Conservation (phyloP, 2,329 filamentous ascomycete species). For the Cyphellophora attinorum region DNA sequence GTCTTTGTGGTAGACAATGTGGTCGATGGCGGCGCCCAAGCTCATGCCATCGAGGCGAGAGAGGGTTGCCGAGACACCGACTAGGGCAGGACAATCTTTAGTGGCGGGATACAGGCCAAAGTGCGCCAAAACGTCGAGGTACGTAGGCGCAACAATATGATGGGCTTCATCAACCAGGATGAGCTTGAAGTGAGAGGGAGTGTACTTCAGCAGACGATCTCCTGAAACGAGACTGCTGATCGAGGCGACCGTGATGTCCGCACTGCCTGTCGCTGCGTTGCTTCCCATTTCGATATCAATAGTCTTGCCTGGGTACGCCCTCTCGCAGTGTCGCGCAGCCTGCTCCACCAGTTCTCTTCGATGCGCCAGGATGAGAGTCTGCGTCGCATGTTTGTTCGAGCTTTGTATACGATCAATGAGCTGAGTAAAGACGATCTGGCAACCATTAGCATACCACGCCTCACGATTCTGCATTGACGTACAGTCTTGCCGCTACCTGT, state of each 20-base stretch:
- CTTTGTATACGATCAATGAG: constrained; percentile 68
- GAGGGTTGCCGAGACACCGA: constrained; percentile 80
- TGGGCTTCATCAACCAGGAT: constrained; percentile 93
- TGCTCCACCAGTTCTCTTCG: constrained; percentile 90
- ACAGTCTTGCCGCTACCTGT: constrained; percentile 87
- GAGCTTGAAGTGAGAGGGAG: constrained; percentile 72
- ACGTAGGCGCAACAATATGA: constrained; percentile 80
- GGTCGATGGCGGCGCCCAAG: constrained; percentile 77
- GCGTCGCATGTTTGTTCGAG: constrained; percentile 48
- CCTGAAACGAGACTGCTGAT: constrained; percentile 73
- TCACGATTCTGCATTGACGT: constrained; percentile 19
- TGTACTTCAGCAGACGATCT: constrained; percentile 71
- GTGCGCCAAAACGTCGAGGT: constrained; percentile 65
- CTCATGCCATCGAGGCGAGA: constrained; percentile 75
- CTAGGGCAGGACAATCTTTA: constrained; percentile 51
- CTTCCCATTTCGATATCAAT: constrained; percentile 91
- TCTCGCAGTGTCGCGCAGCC: constrained; percentile 72
- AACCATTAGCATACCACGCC: constrained; percentile 45
- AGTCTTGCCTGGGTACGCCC: constrained; percentile 67
- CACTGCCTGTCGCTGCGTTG: constrained; percentile 62
- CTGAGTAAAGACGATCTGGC: constrained; percentile 96
- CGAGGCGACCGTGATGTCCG: constrained; percentile 91
- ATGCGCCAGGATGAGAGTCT: constrained; percentile 86
- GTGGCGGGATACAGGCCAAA: constrained; percentile 57
- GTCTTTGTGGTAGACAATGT: constrained; percentile 91